Evolutionary conservation across 192 early-diverging fungal species (phyloP).

Genomic region (Coemansia nantahalensis): DNA sequence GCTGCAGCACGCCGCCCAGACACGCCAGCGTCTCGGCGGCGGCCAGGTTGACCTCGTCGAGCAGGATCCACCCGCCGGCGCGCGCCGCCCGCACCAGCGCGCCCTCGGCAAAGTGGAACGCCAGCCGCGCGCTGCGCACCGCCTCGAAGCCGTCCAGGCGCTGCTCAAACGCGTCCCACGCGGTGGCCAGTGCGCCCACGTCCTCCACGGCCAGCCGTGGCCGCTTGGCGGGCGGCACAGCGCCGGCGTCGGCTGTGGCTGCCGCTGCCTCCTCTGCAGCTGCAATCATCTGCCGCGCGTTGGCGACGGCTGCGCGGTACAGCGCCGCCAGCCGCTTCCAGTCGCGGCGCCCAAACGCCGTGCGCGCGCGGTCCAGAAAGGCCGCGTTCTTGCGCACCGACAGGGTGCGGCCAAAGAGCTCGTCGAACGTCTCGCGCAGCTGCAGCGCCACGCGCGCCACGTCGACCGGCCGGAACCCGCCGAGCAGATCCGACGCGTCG

Average conservation of each 20-base stretch:
- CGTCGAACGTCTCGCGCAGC: slow-evolving; percentile 81
- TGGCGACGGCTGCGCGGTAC: slow-evolving; percentile 63
- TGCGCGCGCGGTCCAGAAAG: slow-evolving; percentile 79
- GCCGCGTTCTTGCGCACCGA: slow-evolving; percentile 81
- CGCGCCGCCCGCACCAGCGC: slow-evolving; percentile 85
- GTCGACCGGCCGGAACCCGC: slow-evolving; percentile 97
- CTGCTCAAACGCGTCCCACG: slow-evolving; percentile 74
- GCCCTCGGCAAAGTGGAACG: slow-evolving; percentile 96
- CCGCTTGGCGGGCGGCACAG: slow-evolving; percentile 5
- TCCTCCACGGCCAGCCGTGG: slow-evolving; percentile 10
- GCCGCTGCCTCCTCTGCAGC: slow-evolving; percentile 18
- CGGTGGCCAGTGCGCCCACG: slow-evolving; percentile 46
- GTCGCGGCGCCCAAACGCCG: slow-evolving; percentile 68
- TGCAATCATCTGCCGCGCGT: slow-evolving; percentile 20
- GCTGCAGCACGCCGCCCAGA: slow-evolving; percentile 84
- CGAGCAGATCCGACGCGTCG: slow-evolving; percentile 90
- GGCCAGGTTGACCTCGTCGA: slow-evolving; percentile 98
- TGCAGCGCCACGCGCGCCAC: slow-evolving; percentile 72
- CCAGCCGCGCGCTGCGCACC: slow-evolving; percentile 58
- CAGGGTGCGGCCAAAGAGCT: slow-evolving; percentile 82
- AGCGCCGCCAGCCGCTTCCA: slow-evolving; percentile 79
- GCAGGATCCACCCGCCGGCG: slow-evolving; percentile 92
- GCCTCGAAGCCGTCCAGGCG: slow-evolving; percentile 66
- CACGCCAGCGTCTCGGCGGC: slow-evolving; percentile 93
- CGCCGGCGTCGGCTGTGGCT: not conserved